Conservation (phyloP, 1,284 basidiomycete genomes). For the Hymenochaete sp. region DNA sequence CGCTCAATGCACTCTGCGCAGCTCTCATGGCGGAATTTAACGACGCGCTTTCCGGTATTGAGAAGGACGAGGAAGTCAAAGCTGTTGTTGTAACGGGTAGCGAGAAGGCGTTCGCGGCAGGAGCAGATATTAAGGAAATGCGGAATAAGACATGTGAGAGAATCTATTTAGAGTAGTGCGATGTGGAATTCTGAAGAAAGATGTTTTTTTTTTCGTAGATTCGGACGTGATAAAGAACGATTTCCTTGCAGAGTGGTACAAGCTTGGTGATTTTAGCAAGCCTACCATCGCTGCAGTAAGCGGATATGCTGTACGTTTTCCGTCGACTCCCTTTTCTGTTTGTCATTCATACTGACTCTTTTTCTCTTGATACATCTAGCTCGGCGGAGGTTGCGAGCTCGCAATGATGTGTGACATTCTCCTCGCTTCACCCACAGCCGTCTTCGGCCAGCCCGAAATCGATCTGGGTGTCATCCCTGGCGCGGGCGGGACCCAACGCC, state of each 20-base stretch:
- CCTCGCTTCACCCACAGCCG: conserved; percentile 86
- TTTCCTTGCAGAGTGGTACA: conserved; percentile 86
- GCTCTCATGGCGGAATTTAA: conserved; percentile 77
- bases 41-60: conserved; percentile 63
- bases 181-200: no score
- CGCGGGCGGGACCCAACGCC: conserved; percentile 77
- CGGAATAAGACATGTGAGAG: conserved; percentile 79
- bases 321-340: conserved; percentile 7
- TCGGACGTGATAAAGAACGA: conserved; percentile 82
- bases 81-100: conserved; percentile 93
- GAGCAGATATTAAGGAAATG: conserved; percentile 92
- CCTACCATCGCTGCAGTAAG: conserved; percentile 95
- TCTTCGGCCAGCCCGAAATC: conserved; percentile 96
- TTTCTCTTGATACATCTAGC: conserved; percentile 35
- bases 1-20: conserved; percentile 84
- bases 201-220: conserved; percentile 35
- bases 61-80: conserved; percentile 62
- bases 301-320: conserved; percentile 76
- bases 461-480: conserved; percentile 96
- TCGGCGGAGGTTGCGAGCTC: conserved; percentile 95
- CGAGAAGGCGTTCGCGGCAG: conserved; percentile 90
- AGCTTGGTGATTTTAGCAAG: conserved; percentile 72
- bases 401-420: conserved; percentile 97
- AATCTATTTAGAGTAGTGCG: neutral
- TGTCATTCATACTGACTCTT: neutral